Evolutionary conservation across 345 rosid genomes (phyloP), one percentile per base, ranked within the genome.

Genomic region (Combretum micranthum): DNA sequence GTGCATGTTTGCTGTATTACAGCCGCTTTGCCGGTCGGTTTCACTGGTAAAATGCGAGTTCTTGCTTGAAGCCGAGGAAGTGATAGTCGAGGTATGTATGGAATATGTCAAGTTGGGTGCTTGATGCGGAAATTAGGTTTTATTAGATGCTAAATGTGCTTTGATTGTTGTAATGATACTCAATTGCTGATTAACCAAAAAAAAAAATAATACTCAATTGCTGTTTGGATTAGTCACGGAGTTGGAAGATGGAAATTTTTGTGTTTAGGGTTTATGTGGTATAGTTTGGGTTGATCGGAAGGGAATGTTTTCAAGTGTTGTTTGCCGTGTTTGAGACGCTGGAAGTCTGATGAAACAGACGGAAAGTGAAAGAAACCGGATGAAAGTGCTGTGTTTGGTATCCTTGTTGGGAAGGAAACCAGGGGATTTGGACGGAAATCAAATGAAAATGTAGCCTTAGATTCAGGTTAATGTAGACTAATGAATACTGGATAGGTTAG

Each of bases 31-130:
- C 23, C 67, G 64, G 78, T 54, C 88, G 19, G 75, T 68, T 55
- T 80, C 87, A 19, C 76, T 50, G 37, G 73, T 70, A n/a, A 79
- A 74, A 48, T 80, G 72, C 67, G 85, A 80, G 64, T 83, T 83
- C 76, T 76, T 92, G 74, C 79, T 92, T 14, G 93, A 86, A 53
- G 78, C 71, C 19, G 98, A 92, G 72, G 69, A 74, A 57, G 78
- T 83, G 56, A 44, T 69, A 20, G 84, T 8, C 26, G 85, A 86
- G 95, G 98, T 92, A 22, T n/a, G 68, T 16, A n/a, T n/a, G n/a
- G n/a, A n/a, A n/a, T n/a, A n/a, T n/a, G n/a, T n/a, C n/a, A 32
- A 32, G 39, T 32, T 32, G 5, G 37, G 0, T 42, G 22, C 25
- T 54, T 11, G 11, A 3, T 17, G 39, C 15, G 14, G 39, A 13